Evolutionary conservation across 352 stramenopile genomes (phyloP).

Genomic region (Phytophthora quininea): DNA sequence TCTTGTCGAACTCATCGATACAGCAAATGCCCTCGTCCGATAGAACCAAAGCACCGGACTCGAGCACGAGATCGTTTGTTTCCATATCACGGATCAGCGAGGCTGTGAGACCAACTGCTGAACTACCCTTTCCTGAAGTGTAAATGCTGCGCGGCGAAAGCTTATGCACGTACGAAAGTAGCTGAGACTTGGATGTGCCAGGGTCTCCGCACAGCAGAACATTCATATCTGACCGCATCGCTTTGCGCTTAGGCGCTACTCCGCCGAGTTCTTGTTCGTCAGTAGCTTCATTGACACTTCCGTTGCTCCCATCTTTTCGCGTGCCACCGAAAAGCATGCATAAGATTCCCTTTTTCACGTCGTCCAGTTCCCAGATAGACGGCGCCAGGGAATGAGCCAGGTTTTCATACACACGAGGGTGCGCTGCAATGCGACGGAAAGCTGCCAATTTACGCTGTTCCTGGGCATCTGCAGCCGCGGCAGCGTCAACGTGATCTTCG

Average conservation of each 20-base stretch:
- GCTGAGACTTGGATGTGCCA: constrained; percentile 97
- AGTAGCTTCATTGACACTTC: constrained; percentile 52
- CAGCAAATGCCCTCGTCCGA: constrained; percentile 98
- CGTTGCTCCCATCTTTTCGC: constrained; percentile 69
- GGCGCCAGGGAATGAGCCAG: constrained; percentile 80
- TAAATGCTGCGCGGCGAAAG: constrained; percentile 98
- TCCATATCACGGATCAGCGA: constrained; percentile 97
- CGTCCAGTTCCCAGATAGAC: constrained; percentile 95
- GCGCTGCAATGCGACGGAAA: constrained; percentile 76
- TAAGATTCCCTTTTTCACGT: constrained; percentile 99
- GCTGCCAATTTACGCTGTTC: constrained; percentile 62
- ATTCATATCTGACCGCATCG: constrained; percentile 97
- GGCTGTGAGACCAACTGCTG: constrained; percentile 98
- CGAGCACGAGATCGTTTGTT: constrained; percentile 97
- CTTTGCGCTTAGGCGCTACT: constrained; percentile 57
- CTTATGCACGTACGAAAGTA: constrained; percentile 97
- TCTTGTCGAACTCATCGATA: constrained; percentile 99
- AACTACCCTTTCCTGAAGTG: constrained; percentile 98
- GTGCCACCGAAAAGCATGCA: constrained; percentile 99
- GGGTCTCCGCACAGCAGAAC: constrained; percentile 98
- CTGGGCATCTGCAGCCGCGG: constrained; percentile 56
- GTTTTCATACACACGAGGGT: constrained; percentile 86
- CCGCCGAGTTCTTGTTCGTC: constrained; percentile 39
- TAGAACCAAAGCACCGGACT: constrained; percentile 96
- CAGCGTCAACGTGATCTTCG: constrained; percentile 43